These are phyloP conservation scores for Pseudevernia furfuracea DNA, from an alignment of 495 filamentous ascomycete species.

Conservation along the genomic window DNA sequence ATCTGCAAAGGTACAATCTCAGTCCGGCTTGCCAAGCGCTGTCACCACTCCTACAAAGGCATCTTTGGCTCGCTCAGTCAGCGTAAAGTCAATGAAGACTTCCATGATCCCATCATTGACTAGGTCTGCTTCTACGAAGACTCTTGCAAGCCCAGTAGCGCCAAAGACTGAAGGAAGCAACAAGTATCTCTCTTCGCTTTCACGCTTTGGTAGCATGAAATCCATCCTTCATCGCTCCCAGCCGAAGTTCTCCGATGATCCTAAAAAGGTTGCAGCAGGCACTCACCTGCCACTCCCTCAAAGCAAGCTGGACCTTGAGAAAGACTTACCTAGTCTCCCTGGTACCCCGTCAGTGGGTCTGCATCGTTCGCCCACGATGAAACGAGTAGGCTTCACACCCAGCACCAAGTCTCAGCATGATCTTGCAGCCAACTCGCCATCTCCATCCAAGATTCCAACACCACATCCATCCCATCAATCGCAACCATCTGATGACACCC, in stretches of 20 bases:
- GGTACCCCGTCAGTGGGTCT: constrained; percentile 21
- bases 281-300: constrained; percentile 48
- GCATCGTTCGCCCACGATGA: constrained; percentile 40
- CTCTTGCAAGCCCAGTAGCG: constrained; percentile 14
- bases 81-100: constrained; percentile 49
- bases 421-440: constrained; percentile 35
- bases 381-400: constrained; percentile 55
- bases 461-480: constrained; percentile 11
- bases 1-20: constrained; percentile 35
- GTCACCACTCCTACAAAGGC: constrained; percentile 74
- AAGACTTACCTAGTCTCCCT: constrained; percentile 34
- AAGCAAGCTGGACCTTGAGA: constrained; percentile 41
- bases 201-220: constrained; percentile 37
- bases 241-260: constrained; percentile 55
- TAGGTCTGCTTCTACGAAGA: constrained; percentile 42
- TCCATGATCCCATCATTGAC: constrained; percentile 49
- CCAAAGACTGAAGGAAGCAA: constrained; percentile 27
- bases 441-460: constrained; percentile 39
- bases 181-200: constrained; percentile 24
- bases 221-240: constrained; percentile 56
- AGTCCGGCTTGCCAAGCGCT: constrained; percentile 37
- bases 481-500: neutral
- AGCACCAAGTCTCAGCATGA: constrained; percentile 42
- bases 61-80: constrained; percentile 59
- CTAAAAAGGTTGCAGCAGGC: constrained; percentile 51